Evolutionary conservation across 2,329 filamentous ascomycete genomes (phyloP), one percentile per base, ranked within the genome.

Genomic region (Sclerotinia spermophila): DNA sequence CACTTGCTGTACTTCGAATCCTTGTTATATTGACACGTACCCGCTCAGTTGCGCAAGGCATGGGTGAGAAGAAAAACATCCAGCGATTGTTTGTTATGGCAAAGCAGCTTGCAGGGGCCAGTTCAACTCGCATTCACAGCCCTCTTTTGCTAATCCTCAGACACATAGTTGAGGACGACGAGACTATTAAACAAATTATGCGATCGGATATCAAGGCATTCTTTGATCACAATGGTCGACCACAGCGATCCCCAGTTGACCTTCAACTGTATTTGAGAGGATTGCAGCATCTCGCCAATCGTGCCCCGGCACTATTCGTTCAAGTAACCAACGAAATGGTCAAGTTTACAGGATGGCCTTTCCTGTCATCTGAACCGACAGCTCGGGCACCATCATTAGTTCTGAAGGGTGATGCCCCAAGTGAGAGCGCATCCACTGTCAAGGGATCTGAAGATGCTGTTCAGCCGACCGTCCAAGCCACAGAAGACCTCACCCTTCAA

Each of bases 1-100:
- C 95, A 45, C 85, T 97, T 4, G 94, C 95, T 0, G 87, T 96
- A 19, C 86, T 92, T 62, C 89, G 96, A 55, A 89, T 97, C 19
- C 82, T 99, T 45, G 92, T 97, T 42, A 94, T 97, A 72, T 84
- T 99, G 42, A 97, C 96, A 1, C 89, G 96, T 33, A 87, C 89
- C 72, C 90, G 93, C 66, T 84, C 87, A 21, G 85, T 96, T 72
- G 94, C 96, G 2, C 86, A 89, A 74, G 84, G 86, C 59, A 86
- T 98, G 61, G 92, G 93, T 7, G 92, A 97, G 79, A 97, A 94
- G 82, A 92, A 90, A 78, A 96, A 97, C 76, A 85, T 99, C 64
- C 92, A 96, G 78, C 88, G 93, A 40, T 84, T 99, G 33, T 98
- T 99, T 81, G 87, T 97, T 67, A 97, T 98, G 92, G 89, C 95